A percentile compares a stretch with the other conserved stretches of the same genome.
phyloP scores from a whole-genome alignment of 345 rosid genomes.

The Dipteronia dyeriana region DNA sequence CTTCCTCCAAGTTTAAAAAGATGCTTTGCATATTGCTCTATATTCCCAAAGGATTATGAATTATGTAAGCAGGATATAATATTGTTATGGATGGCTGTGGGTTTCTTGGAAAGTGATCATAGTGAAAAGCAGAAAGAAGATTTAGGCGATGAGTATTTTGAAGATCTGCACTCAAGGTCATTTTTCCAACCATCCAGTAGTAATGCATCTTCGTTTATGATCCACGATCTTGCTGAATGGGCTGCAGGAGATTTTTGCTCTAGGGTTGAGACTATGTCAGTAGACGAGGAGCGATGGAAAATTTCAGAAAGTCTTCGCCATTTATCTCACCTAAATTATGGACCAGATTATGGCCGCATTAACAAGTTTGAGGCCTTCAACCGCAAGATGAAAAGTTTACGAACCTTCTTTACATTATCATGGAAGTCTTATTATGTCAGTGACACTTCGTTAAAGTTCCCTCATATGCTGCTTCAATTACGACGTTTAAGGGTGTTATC shows the following conservation, averaged over 20 bases:
- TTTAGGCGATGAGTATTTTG: background rate
- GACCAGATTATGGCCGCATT: background rate
- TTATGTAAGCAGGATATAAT: background rate
- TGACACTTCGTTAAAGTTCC: background rate
- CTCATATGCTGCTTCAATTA: background rate
- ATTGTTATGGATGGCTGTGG: constrained; percentile 19
- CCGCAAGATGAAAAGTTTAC: background rate
- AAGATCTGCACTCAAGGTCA: too few species aligned
- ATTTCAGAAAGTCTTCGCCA: background rate
- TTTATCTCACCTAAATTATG: background rate
- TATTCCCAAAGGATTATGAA: constrained; percentile 13
- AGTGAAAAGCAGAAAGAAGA: background rate
- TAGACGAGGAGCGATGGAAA: background rate
- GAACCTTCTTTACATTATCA: background rate
- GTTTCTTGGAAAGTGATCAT: background rate
- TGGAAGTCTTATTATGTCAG: background rate
- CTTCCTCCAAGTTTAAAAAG: background rate
- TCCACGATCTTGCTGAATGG: constrained; percentile 21
- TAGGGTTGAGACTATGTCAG: background rate
- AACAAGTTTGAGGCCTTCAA: background rate
- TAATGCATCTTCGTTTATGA: background rate
- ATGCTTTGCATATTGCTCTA: constrained; percentile 16
- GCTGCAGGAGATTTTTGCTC: background rate
- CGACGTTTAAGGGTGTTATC: constrained; percentile 8
- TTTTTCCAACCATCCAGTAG: too few species aligned